These are phyloP conservation scores for Cydonia oblonga DNA, from an alignment of 331 rosid species.

Conservation along the genomic window DNA sequence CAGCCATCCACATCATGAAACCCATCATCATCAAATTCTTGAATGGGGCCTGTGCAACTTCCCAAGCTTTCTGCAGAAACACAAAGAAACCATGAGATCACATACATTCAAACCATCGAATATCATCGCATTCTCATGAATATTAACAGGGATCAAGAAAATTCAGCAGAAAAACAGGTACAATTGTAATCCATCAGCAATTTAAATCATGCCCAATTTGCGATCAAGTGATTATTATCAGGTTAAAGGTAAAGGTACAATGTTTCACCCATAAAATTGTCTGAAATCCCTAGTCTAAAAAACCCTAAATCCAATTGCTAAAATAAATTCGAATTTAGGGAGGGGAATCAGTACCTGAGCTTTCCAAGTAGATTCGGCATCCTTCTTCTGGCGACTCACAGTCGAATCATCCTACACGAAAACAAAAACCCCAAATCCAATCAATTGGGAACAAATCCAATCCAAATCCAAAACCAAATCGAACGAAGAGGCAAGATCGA, in stretches of 20 bases:
- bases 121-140: not conserved
- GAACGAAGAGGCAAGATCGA: not conserved
- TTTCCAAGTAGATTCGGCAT: constrained; percentile 92
- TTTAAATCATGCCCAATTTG: not conserved
- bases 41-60: constrained; percentile 89
- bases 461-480: not conserved
- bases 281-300: not conserved
- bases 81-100: not conserved
- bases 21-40: constrained; percentile 98
- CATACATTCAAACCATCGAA: not conserved
- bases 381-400: constrained; percentile 85
- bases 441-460: not conserved
- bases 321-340: not conserved
- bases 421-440: not conserved
- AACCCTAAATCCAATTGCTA: not conserved
- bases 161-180: not conserved
- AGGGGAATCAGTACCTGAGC: constrained; percentile 40
- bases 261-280: not conserved
- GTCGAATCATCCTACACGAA: constrained; percentile 60
- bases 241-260: not conserved
- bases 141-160: not conserved
- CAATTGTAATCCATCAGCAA: not conserved
- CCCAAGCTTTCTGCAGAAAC: constrained; percentile 85
- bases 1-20: constrained; percentile 99
- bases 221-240: not conserved